These are phyloP conservation scores for Argentina anserina DNA, from an alignment of 306 rosid species.

Conservation along the genomic window DNA sequence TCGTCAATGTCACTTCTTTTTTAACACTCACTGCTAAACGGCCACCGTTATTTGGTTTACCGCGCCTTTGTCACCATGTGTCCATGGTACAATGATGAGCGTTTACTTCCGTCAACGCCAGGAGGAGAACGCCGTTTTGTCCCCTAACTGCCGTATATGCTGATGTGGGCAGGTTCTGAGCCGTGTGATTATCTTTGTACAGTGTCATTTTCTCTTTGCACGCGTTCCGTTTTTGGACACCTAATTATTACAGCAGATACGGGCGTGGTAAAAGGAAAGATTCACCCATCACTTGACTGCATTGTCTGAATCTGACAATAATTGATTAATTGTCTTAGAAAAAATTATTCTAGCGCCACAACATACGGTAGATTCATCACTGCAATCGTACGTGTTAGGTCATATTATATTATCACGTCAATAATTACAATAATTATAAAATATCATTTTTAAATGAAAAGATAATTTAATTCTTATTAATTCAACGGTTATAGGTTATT, in stretches of 20 bases:
- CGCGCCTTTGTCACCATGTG: neutral
- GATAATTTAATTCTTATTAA: no score
- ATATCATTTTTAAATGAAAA: no score
- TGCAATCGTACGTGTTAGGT: no score
- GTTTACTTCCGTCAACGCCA: slow-evolving; percentile 30
- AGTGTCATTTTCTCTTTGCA: slow-evolving; percentile 19
- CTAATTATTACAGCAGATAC: slow-evolving; percentile 51
- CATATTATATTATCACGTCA: no score
- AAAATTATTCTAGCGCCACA: no score
- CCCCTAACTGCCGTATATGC: slow-evolving; percentile 27
- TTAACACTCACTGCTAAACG: slow-evolving; percentile 1
- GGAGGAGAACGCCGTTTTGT: slow-evolving; percentile 46
- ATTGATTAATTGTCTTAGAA: no score
- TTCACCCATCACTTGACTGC: neutral
- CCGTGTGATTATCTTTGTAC: neutral
- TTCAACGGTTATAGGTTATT: no score
- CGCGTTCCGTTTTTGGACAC: slow-evolving; percentile 35
- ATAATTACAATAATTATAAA: no score
- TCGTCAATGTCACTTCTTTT: neutral
- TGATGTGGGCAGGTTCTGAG: slow-evolving; percentile 2
- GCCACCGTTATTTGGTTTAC: neutral
- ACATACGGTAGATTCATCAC: no score
- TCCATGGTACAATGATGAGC: slow-evolving; percentile 28
- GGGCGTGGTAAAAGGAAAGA: slow-evolving; percentile 43
- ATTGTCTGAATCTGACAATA: no score